Base-by-base conservation (phyloP, 2,329 filamentous ascomycete genomes). In the Fusarium sp. region DNA sequence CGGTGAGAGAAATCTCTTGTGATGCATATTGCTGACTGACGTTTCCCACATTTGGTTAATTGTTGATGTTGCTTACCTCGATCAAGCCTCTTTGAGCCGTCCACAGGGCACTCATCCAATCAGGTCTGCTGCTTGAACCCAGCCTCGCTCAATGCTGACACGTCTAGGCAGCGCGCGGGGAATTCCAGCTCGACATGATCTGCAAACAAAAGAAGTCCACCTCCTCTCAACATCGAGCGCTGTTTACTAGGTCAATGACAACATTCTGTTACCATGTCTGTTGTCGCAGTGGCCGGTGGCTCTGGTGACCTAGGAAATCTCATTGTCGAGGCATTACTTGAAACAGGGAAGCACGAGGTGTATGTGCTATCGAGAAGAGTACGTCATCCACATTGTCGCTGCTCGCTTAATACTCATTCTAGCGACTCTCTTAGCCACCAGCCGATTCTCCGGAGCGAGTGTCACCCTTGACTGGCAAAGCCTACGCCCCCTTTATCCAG, bases 281-380 rank as follows among this genome's bases (percentile, higher is more conserved):
- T 82, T 22, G 79, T 88, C 51, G 85, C 83, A 56, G 82, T 88
- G 24, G 84, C 84, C 8, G 86, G 86, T 55, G 86, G 86, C 12
- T 83, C 82, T 1, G 85, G 86, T 22, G 81, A 81, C 24, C 78
- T 88, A 5, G 86, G 86, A 9, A 81, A 80, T 29, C 83, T 85
- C 4, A 81, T 88, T 36, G 82, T 86, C 22, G 85, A 88, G 16
- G 82, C 81, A 17, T 70, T 88, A 14, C 71, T 71, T 17, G 78
- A 73, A 33, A 80, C 71, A 20, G 79, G 64, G 58, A 82, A 83
- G 58, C 81, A 86, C 64, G 70, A 84, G 27, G 80, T 87, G 16
- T 79, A 85, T 51, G 79, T 87, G 4, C 71, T 87, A 16, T 80
- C 83, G 22, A 82, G 86, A 55, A 83, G 82, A 72, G 86, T 80